A percentile compares a stretch with the other conserved stretches of the same genome.
phyloP scores from a whole-genome alignment of 176 grass and related monocot species.

The Bothriochloa decipiens region DNA sequence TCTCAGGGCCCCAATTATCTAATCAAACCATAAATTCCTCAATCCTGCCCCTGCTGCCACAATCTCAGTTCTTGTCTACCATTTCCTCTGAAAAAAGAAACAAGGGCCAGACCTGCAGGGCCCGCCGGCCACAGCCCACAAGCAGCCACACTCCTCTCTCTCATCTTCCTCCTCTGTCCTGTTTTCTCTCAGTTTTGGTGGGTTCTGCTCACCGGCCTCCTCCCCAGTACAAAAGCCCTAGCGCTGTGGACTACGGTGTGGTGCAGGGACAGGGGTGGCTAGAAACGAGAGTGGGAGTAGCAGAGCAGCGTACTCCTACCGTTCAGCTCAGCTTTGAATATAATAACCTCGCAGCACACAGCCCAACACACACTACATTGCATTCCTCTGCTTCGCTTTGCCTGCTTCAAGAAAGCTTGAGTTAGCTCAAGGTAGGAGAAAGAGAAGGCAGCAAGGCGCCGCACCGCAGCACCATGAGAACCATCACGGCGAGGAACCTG shows the following conservation, averaged over 20 bases:
- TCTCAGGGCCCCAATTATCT: conserved; percentile 21
- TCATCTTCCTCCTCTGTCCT: neutral
- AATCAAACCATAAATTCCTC: conserved; percentile 45
- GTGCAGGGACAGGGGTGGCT: neutral
- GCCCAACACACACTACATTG: conserved; percentile 31
- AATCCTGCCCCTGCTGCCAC: conserved; percentile 31
- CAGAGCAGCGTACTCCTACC: neutral
- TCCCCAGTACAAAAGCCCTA: conserved; percentile 47
- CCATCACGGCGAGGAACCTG: conserved; percentile 66
- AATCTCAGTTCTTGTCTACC: conserved; percentile 45
- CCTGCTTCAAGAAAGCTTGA: conserved; percentile 17
- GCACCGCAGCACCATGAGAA: conserved; percentile 58
- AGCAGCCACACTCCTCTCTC: neutral
- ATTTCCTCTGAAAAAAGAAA: conserved; percentile 17
- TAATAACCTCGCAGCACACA: conserved; percentile 33
- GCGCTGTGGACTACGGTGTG: neutral
- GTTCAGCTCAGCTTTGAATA: conserved; percentile 17
- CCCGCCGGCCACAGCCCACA: neutral
- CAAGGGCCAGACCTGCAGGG: conserved; percentile 17
- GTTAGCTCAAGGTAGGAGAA: conserved; percentile 3
- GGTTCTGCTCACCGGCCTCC: conserved; percentile 38
- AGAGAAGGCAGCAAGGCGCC: neutral
- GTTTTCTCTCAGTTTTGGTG: conserved; percentile 47
- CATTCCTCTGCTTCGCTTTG: conserved; percentile 12
- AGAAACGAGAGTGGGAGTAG: neutral